Base-by-base conservation (phyloP, 768 basidiomycete genomes). In the Pleurotus giganteus region DNA sequence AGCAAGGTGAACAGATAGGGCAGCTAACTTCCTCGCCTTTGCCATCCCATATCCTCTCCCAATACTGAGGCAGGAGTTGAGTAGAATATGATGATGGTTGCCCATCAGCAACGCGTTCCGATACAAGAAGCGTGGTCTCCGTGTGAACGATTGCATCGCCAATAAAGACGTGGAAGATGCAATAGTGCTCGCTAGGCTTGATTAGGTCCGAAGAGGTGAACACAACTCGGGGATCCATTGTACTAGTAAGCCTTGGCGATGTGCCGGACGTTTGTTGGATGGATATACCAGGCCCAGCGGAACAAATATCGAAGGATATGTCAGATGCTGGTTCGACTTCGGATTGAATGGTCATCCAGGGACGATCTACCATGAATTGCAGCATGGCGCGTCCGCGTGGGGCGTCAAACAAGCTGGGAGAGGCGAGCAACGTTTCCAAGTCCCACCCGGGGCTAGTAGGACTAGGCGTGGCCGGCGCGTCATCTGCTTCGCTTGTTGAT, bases 121-220 rank as follows among this genome's bases (percentile, higher is more conserved):
- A 55, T 43, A 57, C 46, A 11, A 68, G 43, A 3, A 54, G 57
- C 19, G 67, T 61, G 7, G 57, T 53, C 55, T 69, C 68, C 17
- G 63, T 60, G 57, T 67, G 60, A 8, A 61, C 55, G 24, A 62
- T 55, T 4, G 37, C 47, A 36, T 60, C 65, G 9, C 59, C 65
- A 26, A 66, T 19, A 55, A 66, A 60, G 13, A 69, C 65, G 13
- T 56, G 61, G 54, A 66, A 61, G 2, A 65, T 55, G 31, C 62
- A 65, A 26, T 62, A 61, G 26, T 56, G 61, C 1, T 59, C 58
- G 13, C 37, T 45, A 11, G 62, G 58, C 19, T 51, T 51, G 23
- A 68, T 49, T n/a, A 46, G 34, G 17, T 13, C 46, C 1, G 58
- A 52, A 34, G 59, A 61, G 15, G 60, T 41, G 50, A 66, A 65